phyloP scores from a whole-genome alignment of 2,329 filamentous ascomycete genomes.

The Elsinoe australis region DNA sequence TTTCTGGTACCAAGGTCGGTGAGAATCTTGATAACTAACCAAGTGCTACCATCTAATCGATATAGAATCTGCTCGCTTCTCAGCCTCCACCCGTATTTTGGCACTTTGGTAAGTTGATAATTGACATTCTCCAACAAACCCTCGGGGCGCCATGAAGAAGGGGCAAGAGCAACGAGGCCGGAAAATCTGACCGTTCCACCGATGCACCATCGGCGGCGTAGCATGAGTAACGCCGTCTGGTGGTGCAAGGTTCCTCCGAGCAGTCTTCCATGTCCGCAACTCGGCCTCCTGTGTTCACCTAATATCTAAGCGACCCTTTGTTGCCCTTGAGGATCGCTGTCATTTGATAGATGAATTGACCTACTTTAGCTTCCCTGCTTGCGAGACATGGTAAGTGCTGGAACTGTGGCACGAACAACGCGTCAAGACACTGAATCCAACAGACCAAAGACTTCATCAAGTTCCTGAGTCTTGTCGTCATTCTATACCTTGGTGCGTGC shows the following conservation, averaged over 20 bases:
- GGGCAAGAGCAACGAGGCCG: too few species aligned
- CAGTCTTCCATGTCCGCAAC: too few species aligned
- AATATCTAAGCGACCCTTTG: too few species aligned
- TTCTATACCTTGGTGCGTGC: conserved; percentile 64
- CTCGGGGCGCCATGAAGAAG: too few species aligned
- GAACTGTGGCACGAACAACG: conserved; percentile 10
- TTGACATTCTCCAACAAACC: not conserved
- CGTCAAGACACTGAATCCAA: conserved; percentile 19
- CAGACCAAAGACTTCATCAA: conserved; percentile 79
- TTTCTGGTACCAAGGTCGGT: conserved; percentile 69
- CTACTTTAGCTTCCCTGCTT: conserved; percentile 75
- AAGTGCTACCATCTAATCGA: not conserved
- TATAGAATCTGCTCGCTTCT: conserved; percentile 75
- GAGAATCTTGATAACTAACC: conserved; percentile 13
- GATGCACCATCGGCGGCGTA: not conserved
- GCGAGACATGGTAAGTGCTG: conserved; percentile 66
- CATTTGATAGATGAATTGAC: too few species aligned
- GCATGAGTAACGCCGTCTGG: not conserved
- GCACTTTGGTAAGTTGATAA: conserved; percentile 47
- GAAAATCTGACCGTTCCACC: too few species aligned
- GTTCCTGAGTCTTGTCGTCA: conserved; percentile 67
- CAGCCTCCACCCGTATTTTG: conserved; percentile 83
- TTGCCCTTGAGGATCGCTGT: too few species aligned
- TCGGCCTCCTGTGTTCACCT: too few species aligned
- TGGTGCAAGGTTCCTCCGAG: not conserved